phyloP scores from a whole-genome alignment of 345 rosid species.

The Eucalyptus rudis region DNA sequence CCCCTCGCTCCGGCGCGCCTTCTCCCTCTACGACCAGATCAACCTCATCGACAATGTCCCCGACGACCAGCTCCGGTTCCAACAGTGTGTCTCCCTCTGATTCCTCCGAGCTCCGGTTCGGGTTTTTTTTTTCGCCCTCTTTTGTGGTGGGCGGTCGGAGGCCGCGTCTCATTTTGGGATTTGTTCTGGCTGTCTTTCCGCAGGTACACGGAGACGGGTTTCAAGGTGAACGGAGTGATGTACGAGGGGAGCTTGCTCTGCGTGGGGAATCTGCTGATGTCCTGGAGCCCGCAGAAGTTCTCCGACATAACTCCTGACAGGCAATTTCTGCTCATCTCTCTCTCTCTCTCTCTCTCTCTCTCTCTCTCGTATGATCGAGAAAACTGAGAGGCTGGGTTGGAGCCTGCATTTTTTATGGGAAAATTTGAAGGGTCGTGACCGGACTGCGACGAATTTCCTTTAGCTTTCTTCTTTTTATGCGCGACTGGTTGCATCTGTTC shows the following conservation, averaged over 20 bases:
- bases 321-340: slow-evolving; percentile 4
- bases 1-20: slow-evolving; percentile 77
- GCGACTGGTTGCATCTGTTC: background rate
- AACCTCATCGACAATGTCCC: slow-evolving; percentile 85
- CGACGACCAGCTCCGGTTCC: slow-evolving; percentile 88
- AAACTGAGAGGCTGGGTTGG: background rate
- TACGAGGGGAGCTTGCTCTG: slow-evolving; percentile 92
- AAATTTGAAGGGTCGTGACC: background rate
- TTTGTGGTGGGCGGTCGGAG: background rate
- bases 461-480: background rate
- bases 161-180: background rate
- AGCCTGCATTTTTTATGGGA: background rate
- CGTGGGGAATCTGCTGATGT: slow-evolving; percentile 69
- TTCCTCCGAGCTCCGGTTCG: background rate
- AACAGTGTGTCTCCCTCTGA: slow-evolving; percentile 12
- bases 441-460: background rate
- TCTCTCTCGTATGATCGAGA: background rate
- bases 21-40: slow-evolving; percentile 93
- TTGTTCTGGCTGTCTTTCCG: background rate
- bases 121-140: background rate
- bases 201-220: slow-evolving; percentile 74
- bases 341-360: background rate
- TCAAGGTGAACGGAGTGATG: slow-evolving; percentile 58
- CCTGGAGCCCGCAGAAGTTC: slow-evolving; percentile 66
- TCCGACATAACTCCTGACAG: slow-evolving; percentile 75